These are phyloP conservation scores for Phlegmacium glaucopus DNA, from an alignment of 768 basidiomycete species.

Conservation along the genomic window DNA sequence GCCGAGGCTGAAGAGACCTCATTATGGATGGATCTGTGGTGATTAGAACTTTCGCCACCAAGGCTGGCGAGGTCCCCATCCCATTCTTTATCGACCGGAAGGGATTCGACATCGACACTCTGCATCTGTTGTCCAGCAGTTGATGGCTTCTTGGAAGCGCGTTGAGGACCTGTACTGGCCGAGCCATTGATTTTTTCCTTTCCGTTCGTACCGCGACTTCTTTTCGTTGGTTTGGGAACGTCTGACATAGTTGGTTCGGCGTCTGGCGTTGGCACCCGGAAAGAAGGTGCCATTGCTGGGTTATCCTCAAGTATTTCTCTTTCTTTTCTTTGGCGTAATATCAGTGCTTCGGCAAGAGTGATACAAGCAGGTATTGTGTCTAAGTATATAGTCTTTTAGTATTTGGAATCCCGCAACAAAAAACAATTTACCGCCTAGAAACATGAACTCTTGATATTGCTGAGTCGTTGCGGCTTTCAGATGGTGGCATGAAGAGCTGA, in stretches of 20 bases:
- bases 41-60: slow-evolving; percentile 6
- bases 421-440: slow-evolving; percentile 52
- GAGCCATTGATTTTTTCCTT: slow-evolving; percentile 30
- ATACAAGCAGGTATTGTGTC: slow-evolving; percentile 68
- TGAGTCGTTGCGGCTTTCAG: slow-evolving; percentile 52
- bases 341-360: slow-evolving; percentile 56
- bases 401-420: neutral
- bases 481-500: slow-evolving; percentile 7
- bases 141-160: slow-evolving; percentile 10
- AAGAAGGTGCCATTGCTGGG: slow-evolving; percentile 41
- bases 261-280: slow-evolving; percentile 21
- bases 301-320: slow-evolving; percentile 50
- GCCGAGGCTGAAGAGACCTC: slow-evolving; percentile 11
- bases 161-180: slow-evolving; percentile 17
- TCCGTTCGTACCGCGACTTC: slow-evolving; percentile 29
- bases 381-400: slow-evolving; percentile 21
- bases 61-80: neutral
- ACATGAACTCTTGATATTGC: slow-evolving; percentile 68
- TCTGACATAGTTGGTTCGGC: slow-evolving; percentile 16
- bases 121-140: slow-evolving; percentile 2
- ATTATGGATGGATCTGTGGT: slow-evolving; percentile 14
- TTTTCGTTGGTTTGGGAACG: slow-evolving; percentile 18
- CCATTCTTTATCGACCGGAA: neutral
- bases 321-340: slow-evolving; percentile 29
- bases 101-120: slow-evolving; percentile 1